These are phyloP conservation scores for Elaeis guineensis DNA, from an alignment of 176 grass and related monocot genomes.

Conservation along the genomic window DNA sequence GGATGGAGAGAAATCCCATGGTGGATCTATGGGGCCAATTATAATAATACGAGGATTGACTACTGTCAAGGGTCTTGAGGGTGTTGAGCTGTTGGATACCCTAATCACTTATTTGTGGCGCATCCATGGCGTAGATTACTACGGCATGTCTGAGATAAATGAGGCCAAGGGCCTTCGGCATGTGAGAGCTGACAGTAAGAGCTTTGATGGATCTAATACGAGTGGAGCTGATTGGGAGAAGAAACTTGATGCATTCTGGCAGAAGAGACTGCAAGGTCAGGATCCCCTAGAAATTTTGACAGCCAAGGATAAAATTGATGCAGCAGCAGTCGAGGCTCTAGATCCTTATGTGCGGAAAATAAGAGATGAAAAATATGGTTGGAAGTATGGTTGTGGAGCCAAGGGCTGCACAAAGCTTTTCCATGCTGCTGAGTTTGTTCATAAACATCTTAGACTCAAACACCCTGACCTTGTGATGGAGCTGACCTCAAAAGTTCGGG, in stretches of 20 bases:
- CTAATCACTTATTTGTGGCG: conserved; percentile 92
- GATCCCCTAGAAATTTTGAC: conserved; percentile 73
- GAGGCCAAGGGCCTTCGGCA: conserved; percentile 77
- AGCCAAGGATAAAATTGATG: conserved; percentile 92
- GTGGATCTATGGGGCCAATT: conserved; percentile 96
- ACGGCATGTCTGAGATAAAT: conserved; percentile 65
- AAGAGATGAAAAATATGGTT: conserved; percentile 97
- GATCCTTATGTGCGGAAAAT: conserved; percentile 92
- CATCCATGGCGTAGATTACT: conserved; percentile 95
- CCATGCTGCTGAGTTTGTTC: conserved; percentile 96
- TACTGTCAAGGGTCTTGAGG: conserved; percentile 95
- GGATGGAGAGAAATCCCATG: conserved; percentile 73
- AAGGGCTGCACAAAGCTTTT: conserved; percentile 98
- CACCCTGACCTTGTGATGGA: conserved; percentile 86
- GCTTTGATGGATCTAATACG: conserved; percentile 39
- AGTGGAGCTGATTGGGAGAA: conserved; percentile 82
- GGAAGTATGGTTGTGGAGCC: conserved; percentile 99
- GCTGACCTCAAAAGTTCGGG: conserved; percentile 84
- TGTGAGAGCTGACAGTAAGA: conserved; percentile 70
- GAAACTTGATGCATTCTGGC: conserved; percentile 80
- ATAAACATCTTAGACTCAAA: conserved; percentile 98
- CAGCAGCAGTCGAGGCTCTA: conserved; percentile 70
- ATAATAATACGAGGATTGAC: conserved; percentile 87
- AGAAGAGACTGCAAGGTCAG: conserved; percentile 66
- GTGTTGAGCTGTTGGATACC: conserved; percentile 85